A percentile compares a stretch with the other conserved stretches of the same genome.
phyloP scores from a whole-genome alignment of 139 green algal species.

The Picochlorum sp. region DNA sequence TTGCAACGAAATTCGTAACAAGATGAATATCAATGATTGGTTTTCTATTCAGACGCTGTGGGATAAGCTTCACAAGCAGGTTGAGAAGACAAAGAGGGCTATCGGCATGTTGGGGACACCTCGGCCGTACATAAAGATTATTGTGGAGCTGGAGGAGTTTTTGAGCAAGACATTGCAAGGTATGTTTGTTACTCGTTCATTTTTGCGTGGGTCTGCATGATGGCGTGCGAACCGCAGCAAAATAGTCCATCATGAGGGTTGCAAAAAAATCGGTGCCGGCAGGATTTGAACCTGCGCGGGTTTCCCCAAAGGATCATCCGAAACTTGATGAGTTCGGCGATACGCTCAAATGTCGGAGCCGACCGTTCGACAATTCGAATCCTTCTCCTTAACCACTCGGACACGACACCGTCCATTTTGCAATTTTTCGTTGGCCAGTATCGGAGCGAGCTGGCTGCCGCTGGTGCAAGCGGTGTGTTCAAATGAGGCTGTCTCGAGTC shows the following conservation, averaged over 20 bases:
- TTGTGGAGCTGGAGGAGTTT: constrained; percentile 90
- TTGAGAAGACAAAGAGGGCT: constrained; percentile 77
- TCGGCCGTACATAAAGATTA: constrained; percentile 74
- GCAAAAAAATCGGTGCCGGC: neutral
- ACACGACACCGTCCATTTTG: constrained; percentile 7
- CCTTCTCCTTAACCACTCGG: constrained; percentile 23
- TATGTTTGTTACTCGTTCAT: constrained; percentile 1
- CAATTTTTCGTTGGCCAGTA: constrained; percentile 1
- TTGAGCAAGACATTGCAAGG: constrained; percentile 70
- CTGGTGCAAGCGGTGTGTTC: too few relatives aligned
- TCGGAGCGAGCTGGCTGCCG: neutral
- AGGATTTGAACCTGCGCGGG: constrained; percentile 22
- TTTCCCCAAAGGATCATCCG: constrained; percentile 12
- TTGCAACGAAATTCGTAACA: constrained; percentile 91
- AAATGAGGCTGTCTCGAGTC: too few relatives aligned
- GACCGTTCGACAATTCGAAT: constrained; percentile 9
- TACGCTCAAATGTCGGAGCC: neutral
- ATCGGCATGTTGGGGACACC: constrained; percentile 39
- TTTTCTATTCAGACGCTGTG: constrained; percentile 83
- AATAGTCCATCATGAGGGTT: too few relatives aligned
- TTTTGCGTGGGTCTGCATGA: neutral
- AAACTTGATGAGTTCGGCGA: neutral
- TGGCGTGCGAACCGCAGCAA: neutral
- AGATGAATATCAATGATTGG: constrained; percentile 99
- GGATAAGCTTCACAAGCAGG: constrained; percentile 96